Percentiles rank a stretch among this genome's conserved stretches.
phyloP scores from a whole-genome alignment of 2,329 filamentous ascomycete species.

The Tolypocladium amazonense region DNA sequence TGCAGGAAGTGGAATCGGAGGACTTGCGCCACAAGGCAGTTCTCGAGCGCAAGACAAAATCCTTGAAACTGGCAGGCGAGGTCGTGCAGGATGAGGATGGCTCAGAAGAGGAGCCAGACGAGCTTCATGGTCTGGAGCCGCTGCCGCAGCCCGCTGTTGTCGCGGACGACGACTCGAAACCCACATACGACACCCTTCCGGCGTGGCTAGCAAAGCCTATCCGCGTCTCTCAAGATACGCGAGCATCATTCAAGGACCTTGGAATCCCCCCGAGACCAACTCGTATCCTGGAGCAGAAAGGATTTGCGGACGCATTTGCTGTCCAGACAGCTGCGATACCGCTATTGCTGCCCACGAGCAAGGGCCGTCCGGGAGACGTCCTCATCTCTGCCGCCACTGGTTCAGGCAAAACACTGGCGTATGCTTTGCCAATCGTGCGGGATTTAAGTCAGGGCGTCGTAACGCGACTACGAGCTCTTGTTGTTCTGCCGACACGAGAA shows the following conservation, averaged over 20 bases:
- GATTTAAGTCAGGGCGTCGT: slow-evolving; percentile 55
- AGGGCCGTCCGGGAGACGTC: slow-evolving; percentile 60
- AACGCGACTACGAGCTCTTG: slow-evolving; percentile 63
- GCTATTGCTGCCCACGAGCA: slow-evolving; percentile 57
- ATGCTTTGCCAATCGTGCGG: slow-evolving; percentile 76
- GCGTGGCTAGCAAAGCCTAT: slow-evolving; percentile 70
- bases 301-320: slow-evolving; percentile 28
- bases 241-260: slow-evolving; percentile 50
- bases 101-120: slow-evolving; percentile 21
- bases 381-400: slow-evolving; percentile 89
- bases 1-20: slow-evolving; percentile 15
- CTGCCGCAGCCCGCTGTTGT: slow-evolving; percentile 67
- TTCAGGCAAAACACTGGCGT: slow-evolving; percentile 90
- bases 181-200: slow-evolving; percentile 70
- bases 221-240: slow-evolving; percentile 51
- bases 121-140: slow-evolving; percentile 64
- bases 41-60: slow-evolving; percentile 45
- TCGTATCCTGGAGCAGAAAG: slow-evolving; percentile 53
- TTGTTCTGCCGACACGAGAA: slow-evolving; percentile 86
- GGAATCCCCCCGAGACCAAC: slow-evolving; percentile 51
- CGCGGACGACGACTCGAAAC: slow-evolving; percentile 43
- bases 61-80: slow-evolving; percentile 37
- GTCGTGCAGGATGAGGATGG: slow-evolving; percentile 20
- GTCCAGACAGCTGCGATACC: slow-evolving; percentile 53
- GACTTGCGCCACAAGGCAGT: slow-evolving; percentile 36